phyloP scores from a whole-genome alignment of 192 early-diverging fungal species.

The Coemansia guatemalensis region DNA sequence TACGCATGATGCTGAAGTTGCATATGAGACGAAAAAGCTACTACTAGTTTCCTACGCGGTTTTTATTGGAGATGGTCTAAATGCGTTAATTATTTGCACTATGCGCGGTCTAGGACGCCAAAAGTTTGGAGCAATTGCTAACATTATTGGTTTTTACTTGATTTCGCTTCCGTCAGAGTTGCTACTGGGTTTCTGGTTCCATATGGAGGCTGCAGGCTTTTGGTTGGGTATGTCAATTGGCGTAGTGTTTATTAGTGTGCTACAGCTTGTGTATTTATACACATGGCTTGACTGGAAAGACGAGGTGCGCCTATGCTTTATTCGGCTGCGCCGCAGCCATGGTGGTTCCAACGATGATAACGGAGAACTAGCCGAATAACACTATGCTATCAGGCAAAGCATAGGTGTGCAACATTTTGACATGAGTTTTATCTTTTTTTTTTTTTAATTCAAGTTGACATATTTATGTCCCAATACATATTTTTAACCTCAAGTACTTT shows the following conservation, averaged over 20 bases:
- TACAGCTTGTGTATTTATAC: constrained; percentile 30
- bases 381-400: too few species aligned
- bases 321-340: constrained; percentile 19
- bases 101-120: constrained; percentile 57
- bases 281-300: constrained; percentile 29
- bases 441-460: too few species aligned
- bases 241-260: constrained; percentile 21
- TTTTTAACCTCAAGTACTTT: too few species aligned
- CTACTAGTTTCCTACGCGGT: constrained; percentile 33
- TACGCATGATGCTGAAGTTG: constrained; percentile 31
- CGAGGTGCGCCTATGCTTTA: constrained; percentile 31
- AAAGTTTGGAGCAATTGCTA: constrained; percentile 53
- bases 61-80: constrained; percentile 53
- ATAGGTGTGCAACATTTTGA: too few species aligned
- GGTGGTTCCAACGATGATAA: too few species aligned
- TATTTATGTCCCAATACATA: too few species aligned
- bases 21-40: constrained; percentile 18
- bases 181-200: constrained; percentile 46
- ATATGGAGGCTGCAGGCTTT: constrained; percentile 62
- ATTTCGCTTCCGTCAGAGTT: constrained; percentile 53
- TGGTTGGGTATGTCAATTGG: constrained; percentile 62
- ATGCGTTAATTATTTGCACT: constrained; percentile 57
- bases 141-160: constrained; percentile 50
- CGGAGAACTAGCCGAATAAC: too few species aligned
- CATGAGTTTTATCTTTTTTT: too few species aligned